Evolutionary conservation across 352 stramenopile genomes (phyloP), one percentile per base, ranked within the genome.

Genomic region (Aphanomyces stellatus): DNA sequence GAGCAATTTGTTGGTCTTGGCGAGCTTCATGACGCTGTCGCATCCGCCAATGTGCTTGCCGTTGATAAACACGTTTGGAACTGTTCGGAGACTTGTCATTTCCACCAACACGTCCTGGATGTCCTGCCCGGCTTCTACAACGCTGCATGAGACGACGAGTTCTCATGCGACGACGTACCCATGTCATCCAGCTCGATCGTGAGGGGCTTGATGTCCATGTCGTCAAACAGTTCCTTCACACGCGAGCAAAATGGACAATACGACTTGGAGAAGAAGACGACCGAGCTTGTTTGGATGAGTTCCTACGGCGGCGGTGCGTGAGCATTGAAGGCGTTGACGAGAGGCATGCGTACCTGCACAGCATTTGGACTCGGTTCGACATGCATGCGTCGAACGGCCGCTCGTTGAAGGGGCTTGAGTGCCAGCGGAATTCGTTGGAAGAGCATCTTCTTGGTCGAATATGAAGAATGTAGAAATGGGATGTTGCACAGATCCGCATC

Each of bases 61-160:
- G 51, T 96, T 97, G 71, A 99, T 94, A 78, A 99, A 99, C 34
- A 99, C 94, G 79, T 98, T 99, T 1, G 97, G 96, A 48, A 99
- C 96, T 1, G 94, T 99, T 72, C 88, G 83, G 72, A 99, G 95
- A 57, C 93, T 93, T 42, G 95, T 99, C 51, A 99, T 78, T 7
- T 91, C 72, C 31, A 89, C 66, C 42, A 99, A 81, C 28, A 90
- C 82, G 35, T 53, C 70, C 81, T 99, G 96, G 72, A 99, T 96
- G 42, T 92, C 77, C 1, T 62, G 69, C 33, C 96, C 96, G 64
- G 98, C 90, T 33, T 78, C 85, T 85, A 51, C 37, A 46, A 13
- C 41, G 25, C 37, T n/a, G 37, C 48, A 71, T 25, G 33, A n/a
- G 10, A 30, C 57, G 41, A 40, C 24, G 34, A 33, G n/a, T 31